phyloP scores from a whole-genome alignment of 2,329 filamentous ascomycete species.

The Nigrospora osmanthi region DNA sequence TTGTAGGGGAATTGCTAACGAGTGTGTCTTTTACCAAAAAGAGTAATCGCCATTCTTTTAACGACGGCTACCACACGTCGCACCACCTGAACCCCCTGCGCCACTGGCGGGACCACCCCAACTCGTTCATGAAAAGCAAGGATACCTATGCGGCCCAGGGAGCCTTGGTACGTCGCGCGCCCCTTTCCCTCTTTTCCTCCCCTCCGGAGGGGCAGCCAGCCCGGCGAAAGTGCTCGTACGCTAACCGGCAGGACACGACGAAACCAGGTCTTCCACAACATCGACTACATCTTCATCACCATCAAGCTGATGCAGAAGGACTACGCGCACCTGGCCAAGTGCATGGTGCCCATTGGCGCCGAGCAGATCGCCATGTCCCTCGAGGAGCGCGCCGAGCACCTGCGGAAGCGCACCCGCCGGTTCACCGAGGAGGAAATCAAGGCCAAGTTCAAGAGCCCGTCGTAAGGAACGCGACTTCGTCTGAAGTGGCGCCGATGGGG shows the following conservation, averaged over 20 bases:
- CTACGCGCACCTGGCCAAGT: slow-evolving; percentile 60
- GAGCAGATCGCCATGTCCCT: slow-evolving; percentile 57
- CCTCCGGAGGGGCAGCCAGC: too few relatives aligned
- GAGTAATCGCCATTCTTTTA: slow-evolving; percentile 78
- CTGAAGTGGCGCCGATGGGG: too few relatives aligned
- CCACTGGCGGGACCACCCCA: slow-evolving; percentile 76
- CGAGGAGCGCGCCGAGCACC: slow-evolving; percentile 54
- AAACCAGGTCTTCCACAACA: slow-evolving; percentile 58
- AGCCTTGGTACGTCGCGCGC: slow-evolving; percentile 41
- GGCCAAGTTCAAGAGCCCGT: slow-evolving; percentile 39
- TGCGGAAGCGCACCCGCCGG: slow-evolving; percentile 55
- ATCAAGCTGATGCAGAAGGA: slow-evolving; percentile 61
- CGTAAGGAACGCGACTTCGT: not conserved
- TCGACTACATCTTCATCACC: slow-evolving; percentile 74
- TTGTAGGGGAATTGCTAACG: slow-evolving; percentile 4
- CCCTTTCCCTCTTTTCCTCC: not conserved
- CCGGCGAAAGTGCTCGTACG: not conserved
- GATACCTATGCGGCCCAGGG: slow-evolving; percentile 56
- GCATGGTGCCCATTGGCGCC: slow-evolving; percentile 65
- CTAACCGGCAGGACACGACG: not conserved
- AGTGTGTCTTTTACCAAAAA: slow-evolving; percentile 23
- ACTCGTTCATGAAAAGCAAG: slow-evolving; percentile 65
- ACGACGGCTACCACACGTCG: slow-evolving; percentile 76
- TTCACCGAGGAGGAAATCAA: slow-evolving; percentile 60
- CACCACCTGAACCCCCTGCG: slow-evolving; percentile 72